A percentile compares a stretch with the other conserved stretches of the same genome.
phyloP scores from a whole-genome alignment of 148 eudicot species.

The Amaranthus cruentus region DNA sequence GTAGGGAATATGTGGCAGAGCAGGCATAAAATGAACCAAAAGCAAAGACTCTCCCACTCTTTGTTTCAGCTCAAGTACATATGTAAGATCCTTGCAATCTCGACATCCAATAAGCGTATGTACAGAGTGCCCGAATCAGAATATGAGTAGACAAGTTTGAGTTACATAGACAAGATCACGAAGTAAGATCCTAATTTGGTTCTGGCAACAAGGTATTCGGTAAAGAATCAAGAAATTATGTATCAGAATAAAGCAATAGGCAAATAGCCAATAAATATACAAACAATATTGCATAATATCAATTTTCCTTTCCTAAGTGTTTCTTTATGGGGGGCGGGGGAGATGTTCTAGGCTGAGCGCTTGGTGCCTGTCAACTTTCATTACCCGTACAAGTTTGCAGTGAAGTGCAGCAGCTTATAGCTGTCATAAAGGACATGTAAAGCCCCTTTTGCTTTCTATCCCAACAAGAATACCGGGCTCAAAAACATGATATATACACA shows the following conservation, averaged over 20 bases:
- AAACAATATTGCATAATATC: conserved; percentile 2
- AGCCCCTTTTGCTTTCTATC: background rate
- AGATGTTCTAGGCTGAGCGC: background rate
- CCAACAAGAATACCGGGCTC: background rate
- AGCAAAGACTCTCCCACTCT: no score
- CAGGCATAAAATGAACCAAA: background rate
- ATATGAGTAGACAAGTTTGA: no score
- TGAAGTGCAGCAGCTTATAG: background rate
- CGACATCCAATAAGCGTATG: no score
- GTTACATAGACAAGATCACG: background rate
- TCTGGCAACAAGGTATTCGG: background rate
- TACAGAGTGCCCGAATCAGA: no score
- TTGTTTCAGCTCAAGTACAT: no score
- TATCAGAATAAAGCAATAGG: background rate
- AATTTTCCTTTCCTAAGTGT: background rate
- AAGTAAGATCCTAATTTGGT: background rate
- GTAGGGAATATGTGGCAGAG: background rate
- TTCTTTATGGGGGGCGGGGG: background rate
- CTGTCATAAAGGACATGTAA: background rate
- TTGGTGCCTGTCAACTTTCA: background rate
- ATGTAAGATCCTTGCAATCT: no score
- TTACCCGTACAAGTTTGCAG: background rate
- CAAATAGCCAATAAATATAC: background rate
- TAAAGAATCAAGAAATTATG: conserved; percentile 4
- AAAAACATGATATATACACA: background rate